Percentiles rank a stretch among this genome's conserved stretches.
Conservation (phyloP, 345 rosid genomes). For the Salix koriyanagi region DNA sequence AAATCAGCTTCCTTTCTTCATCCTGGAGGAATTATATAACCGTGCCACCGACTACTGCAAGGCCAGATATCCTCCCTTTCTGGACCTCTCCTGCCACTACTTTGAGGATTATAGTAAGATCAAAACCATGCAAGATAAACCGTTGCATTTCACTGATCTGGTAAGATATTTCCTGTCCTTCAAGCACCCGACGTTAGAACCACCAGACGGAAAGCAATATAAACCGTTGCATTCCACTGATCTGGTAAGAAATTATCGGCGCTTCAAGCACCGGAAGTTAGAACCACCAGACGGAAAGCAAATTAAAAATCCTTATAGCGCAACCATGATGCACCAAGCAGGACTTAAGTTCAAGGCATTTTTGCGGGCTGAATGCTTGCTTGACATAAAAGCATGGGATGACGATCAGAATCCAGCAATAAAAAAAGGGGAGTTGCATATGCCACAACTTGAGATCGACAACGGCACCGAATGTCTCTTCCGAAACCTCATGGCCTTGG, state of each 20-base stretch:
- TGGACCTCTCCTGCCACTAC: not conserved
- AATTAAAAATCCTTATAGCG: not conserved
- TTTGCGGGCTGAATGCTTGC: not conserved
- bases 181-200: not conserved
- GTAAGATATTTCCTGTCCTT: not conserved
- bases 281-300: too few species aligned
- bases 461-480: slow-evolving; percentile 11
- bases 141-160: slow-evolving; percentile 12
- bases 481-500: slow-evolving; percentile 6
- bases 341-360: not conserved
- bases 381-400: not conserved
- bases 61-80: not conserved
- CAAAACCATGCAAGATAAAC: not conserved
- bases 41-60: not conserved
- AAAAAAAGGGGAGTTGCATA: not conserved
- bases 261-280: not conserved
- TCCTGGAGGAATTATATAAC: not conserved
- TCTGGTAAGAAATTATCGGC: not conserved
- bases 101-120: not conserved
- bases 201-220: too few species aligned
- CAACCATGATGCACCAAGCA: slow-evolving; percentile 4
- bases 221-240: slow-evolving; percentile 8
- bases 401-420: not conserved
- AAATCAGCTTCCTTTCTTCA: slow-evolving; percentile 14
- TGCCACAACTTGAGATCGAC: not conserved